Base-by-base conservation (phyloP, 1,284 basidiomycete species). In the Cutaneotrichosporon sp. region DNA sequence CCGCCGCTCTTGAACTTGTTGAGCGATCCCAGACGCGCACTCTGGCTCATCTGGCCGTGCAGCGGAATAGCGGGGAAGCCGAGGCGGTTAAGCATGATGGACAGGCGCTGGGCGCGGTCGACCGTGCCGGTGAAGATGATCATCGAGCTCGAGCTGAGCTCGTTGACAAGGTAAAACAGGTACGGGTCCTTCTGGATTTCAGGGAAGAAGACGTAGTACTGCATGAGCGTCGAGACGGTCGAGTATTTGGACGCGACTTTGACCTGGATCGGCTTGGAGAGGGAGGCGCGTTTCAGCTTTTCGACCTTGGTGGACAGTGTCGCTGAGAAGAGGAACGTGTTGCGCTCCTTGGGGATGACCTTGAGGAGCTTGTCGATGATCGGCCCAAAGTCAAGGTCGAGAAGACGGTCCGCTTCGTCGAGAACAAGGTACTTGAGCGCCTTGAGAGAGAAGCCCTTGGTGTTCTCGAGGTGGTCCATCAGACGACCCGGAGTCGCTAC, bases 291-390 rank as follows among this genome's bases (percentile, higher is more conserved):
- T 73, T 98, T 94, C 8, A 99, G 80, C 75, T 98, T 97, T 21
- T 90, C 92, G 10, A 99, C 92, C 76, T 97, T 98, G 20, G 91
- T 96, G 2, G 94, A 97, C 93, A 99, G 98, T n/a, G 96, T 99
- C 1, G 96, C 96, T 14, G 92, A 96, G 79, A 96, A 99, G 1
- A 99, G 81, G 73, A 93, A 97, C 0, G 96, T 99, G 34, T 86
- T 88, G 18, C 96, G 83, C 67, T 98, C 93, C 67, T 86, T 88
- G 17, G 96, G 96, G 60, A 98, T 88, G 40, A 89, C 84, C 76
- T 96, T 96, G 41, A 99, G 80, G 58, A 99, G 91, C 78, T 93
- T 94, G 79, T 98, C 96, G 60, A 99, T 93, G 53, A 90, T 88
- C 35, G 90, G 87, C 17, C 92, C 93, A 67, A 99, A 98, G 72